Evolutionary conservation across 192 early-diverging fungal species (phyloP).

Genomic region (Glomus cerebriforme): DNA sequence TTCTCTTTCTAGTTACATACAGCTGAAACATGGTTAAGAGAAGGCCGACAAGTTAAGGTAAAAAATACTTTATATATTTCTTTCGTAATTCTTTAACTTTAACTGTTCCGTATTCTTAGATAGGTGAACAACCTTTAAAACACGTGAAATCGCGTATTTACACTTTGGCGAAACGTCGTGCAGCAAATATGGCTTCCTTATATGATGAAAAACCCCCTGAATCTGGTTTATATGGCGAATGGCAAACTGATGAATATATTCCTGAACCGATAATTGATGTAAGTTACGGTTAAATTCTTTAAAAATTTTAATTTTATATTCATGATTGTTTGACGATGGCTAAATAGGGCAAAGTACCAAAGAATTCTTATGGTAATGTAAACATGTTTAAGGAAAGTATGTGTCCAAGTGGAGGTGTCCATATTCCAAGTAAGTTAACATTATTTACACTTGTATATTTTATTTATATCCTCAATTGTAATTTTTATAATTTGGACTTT

Average conservation of each 20-base stretch:
- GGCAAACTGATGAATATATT: conserved; percentile 79
- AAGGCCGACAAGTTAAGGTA: conserved; percentile 56
- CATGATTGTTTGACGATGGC: conserved; percentile 16
- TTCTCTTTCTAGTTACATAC: conserved; percentile 35
- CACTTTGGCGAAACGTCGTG: conserved; percentile 48
- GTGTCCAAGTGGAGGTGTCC: conserved; percentile 79
- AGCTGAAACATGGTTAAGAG: conserved; percentile 64
- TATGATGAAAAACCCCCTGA: conserved; percentile 35
- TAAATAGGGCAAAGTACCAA: conserved; percentile 74
- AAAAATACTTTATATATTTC: conserved; percentile 1
- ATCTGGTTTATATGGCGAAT: conserved; percentile 74
- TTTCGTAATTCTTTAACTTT: not conserved
- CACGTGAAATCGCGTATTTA: conserved; percentile 47
- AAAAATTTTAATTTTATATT: not conserved
- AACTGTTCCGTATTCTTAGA: not conserved
- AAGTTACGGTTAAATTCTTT: conserved; percentile 2
- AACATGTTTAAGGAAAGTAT: conserved; percentile 84
- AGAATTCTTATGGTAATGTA: conserved; percentile 80
- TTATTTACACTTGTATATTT: not conserved
- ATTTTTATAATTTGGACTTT: conserved; percentile 10
- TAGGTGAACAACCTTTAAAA: conserved; percentile 43
- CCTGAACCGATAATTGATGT: conserved; percentile 66
- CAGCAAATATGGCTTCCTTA: conserved; percentile 38
- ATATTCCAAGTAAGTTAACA: conserved; percentile 58
- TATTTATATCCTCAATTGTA: not conserved